A percentile compares a stretch with the other conserved stretches of the same genome.
Conservation (phyloP, 1,139 yeast genomes). For the Pneumocystis carinii region DNA sequence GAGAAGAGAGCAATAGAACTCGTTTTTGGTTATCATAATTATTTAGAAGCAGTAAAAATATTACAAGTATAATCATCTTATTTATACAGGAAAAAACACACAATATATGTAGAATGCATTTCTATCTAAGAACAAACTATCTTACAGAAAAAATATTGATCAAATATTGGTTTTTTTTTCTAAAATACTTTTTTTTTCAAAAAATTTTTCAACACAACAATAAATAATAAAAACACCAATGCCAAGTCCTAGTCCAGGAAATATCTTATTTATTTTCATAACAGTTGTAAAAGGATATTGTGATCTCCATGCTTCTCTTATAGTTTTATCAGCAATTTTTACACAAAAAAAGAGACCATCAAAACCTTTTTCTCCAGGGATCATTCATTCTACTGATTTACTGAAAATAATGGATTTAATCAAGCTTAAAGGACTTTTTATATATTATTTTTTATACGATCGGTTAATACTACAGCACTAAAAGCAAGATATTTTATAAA, state of each 20-base stretch:
- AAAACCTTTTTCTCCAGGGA: neutral
- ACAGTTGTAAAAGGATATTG: slow-evolving; percentile 64
- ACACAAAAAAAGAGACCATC: neutral
- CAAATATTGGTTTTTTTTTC: too few relatives aligned
- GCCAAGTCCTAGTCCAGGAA: slow-evolving; percentile 76
- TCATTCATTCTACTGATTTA: neutral
- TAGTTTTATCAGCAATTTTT: neutral
- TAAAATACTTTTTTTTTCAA: slow-evolving; percentile 18
- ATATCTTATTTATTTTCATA: slow-evolving; percentile 55
- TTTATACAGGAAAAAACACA: too few relatives aligned
- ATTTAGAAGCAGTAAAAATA: neutral
- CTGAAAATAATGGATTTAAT: neutral
- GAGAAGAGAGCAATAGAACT: neutral
- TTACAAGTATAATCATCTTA: too few relatives aligned
- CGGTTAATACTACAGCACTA: neutral
- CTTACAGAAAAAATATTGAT: too few relatives aligned
- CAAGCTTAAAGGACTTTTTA: neutral
- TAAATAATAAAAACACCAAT: slow-evolving; percentile 59
- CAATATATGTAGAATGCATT: too few relatives aligned
- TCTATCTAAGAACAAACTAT: too few relatives aligned
- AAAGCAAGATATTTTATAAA: neutral
- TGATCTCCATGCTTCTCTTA: slow-evolving; percentile 84
- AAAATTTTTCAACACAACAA: slow-evolving; percentile 40
- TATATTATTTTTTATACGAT: neutral
- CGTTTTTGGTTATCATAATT: neutral